phyloP scores from a whole-genome alignment of 108 stramenopile genomes.

The Cyclotella distinguenda region DNA sequence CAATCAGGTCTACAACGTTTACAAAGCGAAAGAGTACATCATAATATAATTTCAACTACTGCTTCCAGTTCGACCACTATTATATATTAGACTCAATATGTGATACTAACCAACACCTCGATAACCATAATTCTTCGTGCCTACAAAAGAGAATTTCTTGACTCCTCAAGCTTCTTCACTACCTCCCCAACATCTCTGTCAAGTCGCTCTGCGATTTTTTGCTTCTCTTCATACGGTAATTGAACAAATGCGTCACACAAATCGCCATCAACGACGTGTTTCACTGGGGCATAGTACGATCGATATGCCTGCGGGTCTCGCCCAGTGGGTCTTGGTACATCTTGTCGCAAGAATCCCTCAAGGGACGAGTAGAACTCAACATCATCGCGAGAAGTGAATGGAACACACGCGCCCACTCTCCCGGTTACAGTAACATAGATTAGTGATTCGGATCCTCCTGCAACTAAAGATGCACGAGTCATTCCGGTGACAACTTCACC shows the following conservation, averaged over 20 bases:
- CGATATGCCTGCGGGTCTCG: conserved; percentile 94
- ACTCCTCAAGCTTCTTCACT: conserved; percentile 94
- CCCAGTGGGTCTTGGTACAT: conserved; percentile 78
- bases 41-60: neutral
- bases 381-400: conserved; percentile 91
- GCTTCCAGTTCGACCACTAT: too few relatives aligned
- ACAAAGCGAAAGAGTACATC: too few relatives aligned
- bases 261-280: conserved; percentile 96
- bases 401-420: conserved; percentile 90
- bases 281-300: conserved; percentile 90
- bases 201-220: conserved; percentile 84
- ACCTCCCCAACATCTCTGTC: conserved; percentile 92
- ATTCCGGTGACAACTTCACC: conserved; percentile 94
- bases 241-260: conserved; percentile 88
- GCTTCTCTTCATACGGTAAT: conserved; percentile 76
- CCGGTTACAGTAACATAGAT: conserved; percentile 94
- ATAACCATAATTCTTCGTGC: too few relatives aligned
- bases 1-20: too few relatives aligned
- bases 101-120: too few relatives aligned
- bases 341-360: conserved; percentile 85
- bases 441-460: conserved; percentile 86
- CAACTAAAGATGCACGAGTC: conserved; percentile 87
- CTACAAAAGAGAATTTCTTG: conserved; percentile 65
- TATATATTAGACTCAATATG: too few relatives aligned
- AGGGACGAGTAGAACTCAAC: conserved; percentile 94